Evolutionary conservation across 208 protist species (phyloP), one percentile per base, ranked within the genome.

Genomic region (Balamuthia mandrillaris): DNA sequence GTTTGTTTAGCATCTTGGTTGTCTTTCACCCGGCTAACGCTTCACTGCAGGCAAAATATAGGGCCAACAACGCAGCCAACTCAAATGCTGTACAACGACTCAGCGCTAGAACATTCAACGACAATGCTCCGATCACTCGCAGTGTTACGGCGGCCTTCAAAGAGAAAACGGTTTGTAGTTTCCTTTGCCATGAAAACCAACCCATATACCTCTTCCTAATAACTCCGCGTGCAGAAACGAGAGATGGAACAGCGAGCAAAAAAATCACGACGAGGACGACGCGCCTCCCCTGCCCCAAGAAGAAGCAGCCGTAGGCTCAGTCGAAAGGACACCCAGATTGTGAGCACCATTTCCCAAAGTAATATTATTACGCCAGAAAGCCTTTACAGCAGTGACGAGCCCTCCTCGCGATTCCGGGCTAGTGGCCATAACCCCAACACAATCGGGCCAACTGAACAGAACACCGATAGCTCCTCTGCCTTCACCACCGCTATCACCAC

Each of bases 71-170:
- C 24, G 33, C 45, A 27, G 37, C n/a, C n/a, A 51, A 21, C 37
- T 52, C 14, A 51, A 44, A 27, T 35, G 5, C 41, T 42, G 45
- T 29, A 42, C 65, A 3, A 14, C 41, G 24, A 74, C 65, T 9
- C 65, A 74, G 65, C 65, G 65, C 39, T 27, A 52, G 37, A 14
- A n/a, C n/a, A n/a, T n/a, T 74, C 10, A 74, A 74, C 41, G 65
- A 74, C 39, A 74, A 74, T 24, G 65, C 65, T 4, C 65, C 65
- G 21, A 74, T 74, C 14, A 74, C 65, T 5, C 65, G 65, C 65
- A 74, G 65, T 27, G 65, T 74, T 9, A 74, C 65, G 41, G 65
- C 65, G 12, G 65, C 65, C 5, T 74, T 74, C 39, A 74, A 74
- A 29, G 65, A 74, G n/a, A 44, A 74, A 29, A 35, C 45, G 14